Evolutionary conservation across 352 stramenopile species (phyloP).

Genomic region (Pythium vanterpoolii): DNA sequence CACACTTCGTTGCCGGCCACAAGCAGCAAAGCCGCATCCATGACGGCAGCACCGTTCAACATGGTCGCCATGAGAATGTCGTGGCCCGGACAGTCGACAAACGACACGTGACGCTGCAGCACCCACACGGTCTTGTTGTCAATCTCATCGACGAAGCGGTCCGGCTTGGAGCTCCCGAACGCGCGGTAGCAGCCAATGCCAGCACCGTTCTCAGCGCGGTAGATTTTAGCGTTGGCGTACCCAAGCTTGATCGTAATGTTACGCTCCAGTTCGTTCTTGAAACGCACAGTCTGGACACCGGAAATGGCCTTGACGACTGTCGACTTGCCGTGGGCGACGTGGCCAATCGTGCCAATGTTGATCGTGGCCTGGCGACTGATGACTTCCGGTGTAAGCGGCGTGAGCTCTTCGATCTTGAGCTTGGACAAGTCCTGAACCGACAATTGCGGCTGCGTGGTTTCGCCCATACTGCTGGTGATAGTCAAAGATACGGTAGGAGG

Average conservation of each 20-base stretch:
- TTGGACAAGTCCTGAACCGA: slow-evolving; percentile 93
- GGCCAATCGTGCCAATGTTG: slow-evolving; percentile 99
- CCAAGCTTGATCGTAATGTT: slow-evolving; percentile 99
- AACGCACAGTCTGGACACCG: slow-evolving; percentile 97
- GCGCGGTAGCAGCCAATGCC: slow-evolving; percentile 88
- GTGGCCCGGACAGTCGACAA: slow-evolving; percentile 99
- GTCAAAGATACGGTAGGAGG: not conserved
- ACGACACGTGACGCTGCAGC: slow-evolving; percentile 97
- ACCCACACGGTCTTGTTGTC: slow-evolving; percentile 91
- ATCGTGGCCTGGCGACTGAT: slow-evolving; percentile 98
- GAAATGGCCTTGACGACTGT: slow-evolving; percentile 99
- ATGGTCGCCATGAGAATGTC: slow-evolving; percentile 99
- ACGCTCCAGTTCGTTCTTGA: slow-evolving; percentile 99
- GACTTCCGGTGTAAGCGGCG: slow-evolving; percentile 97
- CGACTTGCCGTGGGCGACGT: slow-evolving; percentile 99
- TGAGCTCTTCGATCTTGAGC: slow-evolving; percentile 96
- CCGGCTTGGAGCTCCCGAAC: slow-evolving; percentile 85
- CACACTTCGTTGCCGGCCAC: slow-evolving; percentile 98
- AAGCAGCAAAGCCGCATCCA: slow-evolving; percentile 98
- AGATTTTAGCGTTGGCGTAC: slow-evolving; percentile 99
- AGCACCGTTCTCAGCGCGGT: slow-evolving; percentile 81
- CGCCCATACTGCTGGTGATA: slow-evolving; percentile 39
- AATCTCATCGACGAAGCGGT: slow-evolving; percentile 81
- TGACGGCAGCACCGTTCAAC: slow-evolving; percentile 99
- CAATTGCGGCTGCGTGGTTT: slow-evolving; percentile 71